Conservation (phyloP, 257 asterid species). For the Penstemon newberryi region DNA sequence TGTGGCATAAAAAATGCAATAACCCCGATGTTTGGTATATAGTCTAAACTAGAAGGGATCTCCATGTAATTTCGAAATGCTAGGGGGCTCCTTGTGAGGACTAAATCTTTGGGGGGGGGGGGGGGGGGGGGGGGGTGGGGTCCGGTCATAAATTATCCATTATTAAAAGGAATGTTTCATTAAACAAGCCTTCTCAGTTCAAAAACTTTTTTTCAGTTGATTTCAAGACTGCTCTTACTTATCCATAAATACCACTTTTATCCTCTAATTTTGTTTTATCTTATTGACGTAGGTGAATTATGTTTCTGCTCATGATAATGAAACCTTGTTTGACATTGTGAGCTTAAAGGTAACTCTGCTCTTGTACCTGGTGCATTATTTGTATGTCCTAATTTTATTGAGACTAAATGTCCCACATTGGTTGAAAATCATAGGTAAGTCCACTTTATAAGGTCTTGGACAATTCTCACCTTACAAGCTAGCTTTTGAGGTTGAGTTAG, state of each 20-base stretch:
- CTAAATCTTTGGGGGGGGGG: no score
- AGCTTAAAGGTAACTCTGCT: constrained; percentile 69
- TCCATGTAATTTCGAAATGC: no score
- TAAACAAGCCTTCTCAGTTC: not conserved
- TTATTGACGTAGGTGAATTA: constrained; percentile 67
- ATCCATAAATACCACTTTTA: constrained; percentile 2
- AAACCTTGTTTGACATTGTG: constrained; percentile 82
- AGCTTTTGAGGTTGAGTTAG: no score
- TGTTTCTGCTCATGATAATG: constrained; percentile 97
- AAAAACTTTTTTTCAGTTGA: not conserved
- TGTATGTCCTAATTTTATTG: not conserved
- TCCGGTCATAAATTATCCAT: not conserved
- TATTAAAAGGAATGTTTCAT: not conserved
- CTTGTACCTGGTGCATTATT: not conserved
- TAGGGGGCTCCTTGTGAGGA: no score
- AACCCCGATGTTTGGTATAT: no score
- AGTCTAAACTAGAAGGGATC: no score
- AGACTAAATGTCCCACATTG: no score
- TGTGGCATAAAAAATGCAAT: no score
- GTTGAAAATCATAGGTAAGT: no score
- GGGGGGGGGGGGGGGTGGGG: no score
- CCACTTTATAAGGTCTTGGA: no score
- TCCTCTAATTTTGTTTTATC: constrained; percentile 3
- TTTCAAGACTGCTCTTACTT: not conserved
- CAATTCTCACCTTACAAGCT: no score